A percentile compares a stretch with the other conserved stretches of the same genome.
phyloP scores from a whole-genome alignment of 2,329 filamentous ascomycete genomes.

The Monilinia fructicola region DNA sequence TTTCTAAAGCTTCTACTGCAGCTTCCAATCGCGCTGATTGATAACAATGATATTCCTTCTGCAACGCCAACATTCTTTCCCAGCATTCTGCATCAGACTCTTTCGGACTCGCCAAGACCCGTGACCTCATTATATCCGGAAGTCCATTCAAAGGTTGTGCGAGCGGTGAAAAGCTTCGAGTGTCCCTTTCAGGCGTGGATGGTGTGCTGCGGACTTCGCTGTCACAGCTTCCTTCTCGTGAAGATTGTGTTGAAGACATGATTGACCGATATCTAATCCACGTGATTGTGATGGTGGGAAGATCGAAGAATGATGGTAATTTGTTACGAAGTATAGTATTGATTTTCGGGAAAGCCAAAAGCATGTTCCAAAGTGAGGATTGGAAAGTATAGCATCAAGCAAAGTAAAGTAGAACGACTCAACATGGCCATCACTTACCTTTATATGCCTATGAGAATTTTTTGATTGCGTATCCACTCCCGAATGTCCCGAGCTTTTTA shows the following conservation, averaged over 20 bases:
- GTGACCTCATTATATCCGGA: conserved; percentile 22
- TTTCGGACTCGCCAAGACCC: conserved; percentile 18
- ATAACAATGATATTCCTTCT: conserved; percentile 39
- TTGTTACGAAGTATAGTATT: conserved; percentile 4
- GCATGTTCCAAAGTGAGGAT: conserved; percentile 8
- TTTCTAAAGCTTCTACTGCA: conserved; percentile 38
- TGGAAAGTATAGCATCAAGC: not conserved
- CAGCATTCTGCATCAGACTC: conserved; percentile 36
- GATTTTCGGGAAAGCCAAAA: conserved; percentile 11
- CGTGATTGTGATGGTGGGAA: conserved; percentile 11
- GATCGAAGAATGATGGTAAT: not conserved
- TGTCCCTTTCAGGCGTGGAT: conserved; percentile 21
- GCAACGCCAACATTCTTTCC: conserved; percentile 37
- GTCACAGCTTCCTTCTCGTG: conserved; percentile 23
- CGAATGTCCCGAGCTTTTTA: conserved; percentile 24
- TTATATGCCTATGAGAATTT: conserved; percentile 12
- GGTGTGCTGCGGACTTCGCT: conserved; percentile 25
- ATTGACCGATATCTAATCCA: conserved; percentile 6
- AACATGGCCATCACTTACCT: not conserved
- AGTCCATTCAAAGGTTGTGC: conserved; percentile 18
- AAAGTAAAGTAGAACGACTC: not conserved
- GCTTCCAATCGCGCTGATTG: conserved; percentile 39
- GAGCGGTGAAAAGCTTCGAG: conserved; percentile 23
- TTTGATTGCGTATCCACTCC: conserved; percentile 23
- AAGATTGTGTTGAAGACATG: conserved; percentile 19